These are phyloP conservation scores for Didymella exigua DNA, from an alignment of 2,329 filamentous ascomycete species.

Conservation along the genomic window DNA sequence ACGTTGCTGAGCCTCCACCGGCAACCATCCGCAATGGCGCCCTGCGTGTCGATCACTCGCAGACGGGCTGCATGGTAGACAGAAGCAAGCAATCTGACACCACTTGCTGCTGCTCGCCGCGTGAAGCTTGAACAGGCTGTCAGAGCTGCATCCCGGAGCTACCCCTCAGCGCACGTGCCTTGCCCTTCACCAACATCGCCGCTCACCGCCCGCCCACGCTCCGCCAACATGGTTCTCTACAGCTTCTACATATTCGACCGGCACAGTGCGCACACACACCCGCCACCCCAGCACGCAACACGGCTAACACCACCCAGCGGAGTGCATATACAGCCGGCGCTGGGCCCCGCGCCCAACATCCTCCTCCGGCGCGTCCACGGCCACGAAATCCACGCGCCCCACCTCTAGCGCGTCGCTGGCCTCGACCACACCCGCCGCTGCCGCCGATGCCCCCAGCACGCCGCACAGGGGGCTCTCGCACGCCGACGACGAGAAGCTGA, in stretches of 20 bases:
- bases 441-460: constrained; percentile 25
- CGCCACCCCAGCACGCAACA: background rate
- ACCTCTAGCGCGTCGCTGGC: constrained; percentile 55
- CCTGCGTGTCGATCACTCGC: background rate
- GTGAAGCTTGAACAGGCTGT: background rate
- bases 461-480: constrained; percentile 54
- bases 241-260: constrained; percentile 99
- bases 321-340: constrained; percentile 93
- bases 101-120: background rate
- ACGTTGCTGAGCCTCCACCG: background rate
- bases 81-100: background rate
- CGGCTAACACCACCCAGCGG: constrained; percentile 62
- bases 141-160: constrained; percentile 13
- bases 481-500: constrained; percentile 89
- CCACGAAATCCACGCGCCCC: constrained; percentile 55
- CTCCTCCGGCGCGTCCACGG: constrained; percentile 25
- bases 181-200: constrained; percentile 6
- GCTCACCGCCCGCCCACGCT: background rate
- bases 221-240: constrained; percentile 79
- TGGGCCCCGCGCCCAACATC: constrained; percentile 68
- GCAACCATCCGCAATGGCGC: background rate
- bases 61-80: background rate
- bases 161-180: constrained; percentile 12
- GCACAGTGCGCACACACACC: constrained; percentile 71
- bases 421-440: constrained; percentile 26